These are phyloP conservation scores for Fusarium hainanense DNA, from an alignment of 2,329 filamentous ascomycete species.

Conservation along the genomic window DNA sequence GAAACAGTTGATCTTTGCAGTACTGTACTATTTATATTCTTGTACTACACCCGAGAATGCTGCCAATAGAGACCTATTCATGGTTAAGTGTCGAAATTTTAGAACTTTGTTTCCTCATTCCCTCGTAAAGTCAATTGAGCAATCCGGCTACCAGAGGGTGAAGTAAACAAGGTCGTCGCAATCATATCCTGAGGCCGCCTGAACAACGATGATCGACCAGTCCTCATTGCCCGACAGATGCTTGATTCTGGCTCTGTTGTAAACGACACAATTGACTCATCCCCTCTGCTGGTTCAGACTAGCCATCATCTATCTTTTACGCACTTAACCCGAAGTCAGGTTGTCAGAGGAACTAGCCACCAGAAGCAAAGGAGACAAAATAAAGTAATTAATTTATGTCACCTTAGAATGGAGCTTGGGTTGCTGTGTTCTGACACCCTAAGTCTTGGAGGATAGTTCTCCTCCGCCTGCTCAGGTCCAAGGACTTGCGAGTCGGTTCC, in stretches of 20 bases:
- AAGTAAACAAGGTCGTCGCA: neutral
- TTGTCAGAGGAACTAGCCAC: fast-evolving
- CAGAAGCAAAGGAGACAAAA: fast-evolving
- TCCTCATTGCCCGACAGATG: neutral
- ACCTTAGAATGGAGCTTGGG: fast-evolving
- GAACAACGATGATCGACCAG: neutral
- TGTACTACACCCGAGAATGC: neutral
- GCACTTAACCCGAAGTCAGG: neutral
- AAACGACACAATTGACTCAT: neutral
- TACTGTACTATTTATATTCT: neutral
- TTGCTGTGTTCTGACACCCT: neutral
- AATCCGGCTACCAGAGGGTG: neutral
- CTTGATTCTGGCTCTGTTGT: neutral
- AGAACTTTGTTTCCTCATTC: too few species aligned
- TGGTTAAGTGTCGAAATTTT: neutral
- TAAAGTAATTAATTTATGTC: fast-evolving
- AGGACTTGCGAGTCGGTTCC: neutral
- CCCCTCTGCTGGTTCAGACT: neutral
- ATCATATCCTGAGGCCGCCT: too few species aligned
- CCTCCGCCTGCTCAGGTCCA: neutral
- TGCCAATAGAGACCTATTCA: neutral
- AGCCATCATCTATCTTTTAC: neutral
- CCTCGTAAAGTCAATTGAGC: fast-evolving
- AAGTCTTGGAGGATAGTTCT: neutral
- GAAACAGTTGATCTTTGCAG: neutral